A percentile compares a stretch with the other conserved stretches of the same genome.
phyloP scores from a whole-genome alignment of 257 asterid species.

The Perilla frutescens region DNA sequence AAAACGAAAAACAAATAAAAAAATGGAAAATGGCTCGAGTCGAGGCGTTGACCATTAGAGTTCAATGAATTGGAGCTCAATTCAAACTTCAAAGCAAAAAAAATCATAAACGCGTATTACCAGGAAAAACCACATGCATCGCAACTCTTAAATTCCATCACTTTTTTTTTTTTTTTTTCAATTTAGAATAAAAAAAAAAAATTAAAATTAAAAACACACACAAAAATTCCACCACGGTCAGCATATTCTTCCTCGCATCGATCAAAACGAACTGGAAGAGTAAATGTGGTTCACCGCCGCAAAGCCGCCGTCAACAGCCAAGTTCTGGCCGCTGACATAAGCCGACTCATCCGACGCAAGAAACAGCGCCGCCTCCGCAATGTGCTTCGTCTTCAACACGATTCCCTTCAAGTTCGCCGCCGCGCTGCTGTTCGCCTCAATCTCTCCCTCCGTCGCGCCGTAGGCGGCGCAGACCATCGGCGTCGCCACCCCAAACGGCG shows the following conservation, averaged over 20 bases:
- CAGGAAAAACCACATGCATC: conserved; percentile 48
- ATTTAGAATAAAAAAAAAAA: too few species aligned
- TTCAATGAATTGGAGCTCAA: conserved; percentile 27
- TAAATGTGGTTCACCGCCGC: conserved; percentile 52
- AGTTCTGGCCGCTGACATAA: conserved; percentile 66
- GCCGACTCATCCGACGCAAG: conserved; percentile 74
- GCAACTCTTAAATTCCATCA: not conserved
- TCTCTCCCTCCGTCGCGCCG: conserved; percentile 34
- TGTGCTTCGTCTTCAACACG: conserved; percentile 48
- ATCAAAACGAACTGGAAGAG: conserved; percentile 37
- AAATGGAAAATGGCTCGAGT: not conserved
- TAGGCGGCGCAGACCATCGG: conserved; percentile 51
- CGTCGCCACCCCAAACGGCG: conserved; percentile 70
- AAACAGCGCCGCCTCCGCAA: conserved; percentile 62
- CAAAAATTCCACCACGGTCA: not conserved
- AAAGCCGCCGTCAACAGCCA: conserved; percentile 72
- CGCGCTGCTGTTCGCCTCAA: conserved; percentile 40
- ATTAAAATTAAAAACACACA: not conserved
- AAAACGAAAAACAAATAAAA: not conserved
- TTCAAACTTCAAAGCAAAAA: not conserved
- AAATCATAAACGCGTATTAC: conserved; percentile 36
- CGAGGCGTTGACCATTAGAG: conserved; percentile 30
- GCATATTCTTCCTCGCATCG: not conserved
- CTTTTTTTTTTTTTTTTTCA: too few species aligned
- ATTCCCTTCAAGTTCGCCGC: conserved; percentile 55